Conservation (phyloP, 257 asterid species). For the Perilla frutescens region DNA sequence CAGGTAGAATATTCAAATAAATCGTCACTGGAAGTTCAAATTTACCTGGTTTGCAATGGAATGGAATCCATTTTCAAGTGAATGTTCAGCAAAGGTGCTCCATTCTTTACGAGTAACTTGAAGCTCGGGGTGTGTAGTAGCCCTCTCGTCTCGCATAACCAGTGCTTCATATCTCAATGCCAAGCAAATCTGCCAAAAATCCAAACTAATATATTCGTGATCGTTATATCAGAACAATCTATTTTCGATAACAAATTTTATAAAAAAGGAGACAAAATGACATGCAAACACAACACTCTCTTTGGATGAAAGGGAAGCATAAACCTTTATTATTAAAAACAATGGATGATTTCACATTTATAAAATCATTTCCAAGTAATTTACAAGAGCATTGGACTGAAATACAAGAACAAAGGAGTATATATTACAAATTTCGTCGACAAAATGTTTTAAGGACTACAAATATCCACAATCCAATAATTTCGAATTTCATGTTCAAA, state of each 20-base stretch:
- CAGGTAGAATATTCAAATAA: conserved; percentile 1
- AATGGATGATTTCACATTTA: not conserved
- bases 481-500: not conserved
- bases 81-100: conserved; percentile 73
- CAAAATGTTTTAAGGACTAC: not conserved
- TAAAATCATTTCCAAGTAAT: conserved; percentile 7
- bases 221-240: not conserved
- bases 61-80: conserved; percentile 66
- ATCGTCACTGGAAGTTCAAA: conserved; percentile 8
- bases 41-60: conserved; percentile 73
- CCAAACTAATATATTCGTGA: conserved; percentile 3
- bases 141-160: conserved; percentile 70
- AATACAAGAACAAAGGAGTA: not conserved
- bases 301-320: not conserved
- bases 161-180: conserved; percentile 92
- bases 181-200: conserved; percentile 70
- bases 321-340: not conserved
- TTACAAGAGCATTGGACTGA: not conserved
- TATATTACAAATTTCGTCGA: not conserved
- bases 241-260: not conserved
- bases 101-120: conserved; percentile 71
- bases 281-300: conserved; percentile 8
- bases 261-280: not conserved
- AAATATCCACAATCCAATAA: not conserved
- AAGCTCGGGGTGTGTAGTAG: conserved; percentile 53